Conservation (phyloP, 345 rosid species). For the Limnanthes douglasii region DNA sequence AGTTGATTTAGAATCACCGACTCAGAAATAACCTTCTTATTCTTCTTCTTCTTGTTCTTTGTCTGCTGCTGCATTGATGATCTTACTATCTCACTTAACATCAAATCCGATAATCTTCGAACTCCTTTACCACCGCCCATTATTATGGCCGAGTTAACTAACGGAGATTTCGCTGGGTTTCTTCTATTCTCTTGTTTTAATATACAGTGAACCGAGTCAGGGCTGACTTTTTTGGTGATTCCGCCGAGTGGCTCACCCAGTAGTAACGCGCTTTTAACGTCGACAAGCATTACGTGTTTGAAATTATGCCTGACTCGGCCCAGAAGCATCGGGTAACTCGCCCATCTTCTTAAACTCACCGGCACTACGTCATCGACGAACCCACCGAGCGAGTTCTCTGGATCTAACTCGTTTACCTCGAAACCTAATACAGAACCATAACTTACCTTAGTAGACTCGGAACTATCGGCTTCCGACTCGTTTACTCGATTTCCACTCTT, state of each 20-base stretch:
- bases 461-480: background rate
- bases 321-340: conserved; percentile 74
- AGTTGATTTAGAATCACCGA: conserved; percentile 53
- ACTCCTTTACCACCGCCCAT: conserved; percentile 75
- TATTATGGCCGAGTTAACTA: conserved; percentile 37
- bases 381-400: conserved; percentile 77
- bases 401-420: conserved; percentile 67
- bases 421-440: conserved; percentile 85
- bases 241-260: conserved; percentile 63
- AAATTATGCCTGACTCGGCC: conserved; percentile 71
- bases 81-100: conserved; percentile 65
- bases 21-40: conserved; percentile 32
- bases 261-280: conserved; percentile 31
- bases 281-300: conserved; percentile 55
- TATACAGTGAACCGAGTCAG: conserved; percentile 41
- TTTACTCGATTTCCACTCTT: conserved; percentile 17
- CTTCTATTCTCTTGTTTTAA: conserved; percentile 16
- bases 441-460: conserved; percentile 29
- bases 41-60: conserved; percentile 49
- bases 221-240: conserved; percentile 32
- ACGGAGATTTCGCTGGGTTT: conserved; percentile 17
- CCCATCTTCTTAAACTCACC: conserved; percentile 65
- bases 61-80: conserved; percentile 45
- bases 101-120: conserved; percentile 37
- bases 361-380: conserved; percentile 67